phyloP scores from a whole-genome alignment of 495 filamentous ascomycete species.

The Neurospora sp. region DNA sequence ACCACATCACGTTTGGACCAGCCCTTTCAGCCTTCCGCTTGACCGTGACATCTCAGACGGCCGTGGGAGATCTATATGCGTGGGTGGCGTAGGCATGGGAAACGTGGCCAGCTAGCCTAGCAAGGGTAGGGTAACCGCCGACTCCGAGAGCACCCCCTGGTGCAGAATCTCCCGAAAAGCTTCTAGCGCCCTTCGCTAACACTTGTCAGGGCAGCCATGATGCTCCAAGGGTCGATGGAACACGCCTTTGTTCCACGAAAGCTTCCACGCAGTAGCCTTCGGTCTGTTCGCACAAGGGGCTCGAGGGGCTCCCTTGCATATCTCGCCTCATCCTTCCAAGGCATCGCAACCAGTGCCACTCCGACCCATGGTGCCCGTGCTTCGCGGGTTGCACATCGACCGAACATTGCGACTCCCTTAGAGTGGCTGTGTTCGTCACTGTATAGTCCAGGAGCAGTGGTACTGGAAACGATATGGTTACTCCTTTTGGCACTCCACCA shows the following conservation, averaged over 20 bases:
- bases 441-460: neutral
- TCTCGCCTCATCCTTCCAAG: neutral
- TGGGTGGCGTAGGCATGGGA: neutral
- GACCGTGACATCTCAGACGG: neutral
- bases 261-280: neutral
- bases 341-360: neutral
- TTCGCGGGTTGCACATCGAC: neutral
- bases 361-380: neutral
- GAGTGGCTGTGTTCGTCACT: neutral
- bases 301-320: neutral
- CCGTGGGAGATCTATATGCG: neutral
- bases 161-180: constrained; percentile 11
- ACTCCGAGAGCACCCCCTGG: neutral
- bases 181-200: constrained; percentile 11
- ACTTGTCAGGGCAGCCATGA: neutral
- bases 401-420: neutral
- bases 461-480: neutral
- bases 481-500: neutral
- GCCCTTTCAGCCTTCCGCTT: neutral
- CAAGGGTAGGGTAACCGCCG: neutral
- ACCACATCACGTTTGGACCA: neutral
- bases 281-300: neutral
- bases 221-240: neutral
- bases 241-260: neutral
- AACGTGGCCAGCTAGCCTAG: neutral